Conservation (phyloP, 306 rosid genomes). For the cucumber (Cucumis sativus) region DNA sequence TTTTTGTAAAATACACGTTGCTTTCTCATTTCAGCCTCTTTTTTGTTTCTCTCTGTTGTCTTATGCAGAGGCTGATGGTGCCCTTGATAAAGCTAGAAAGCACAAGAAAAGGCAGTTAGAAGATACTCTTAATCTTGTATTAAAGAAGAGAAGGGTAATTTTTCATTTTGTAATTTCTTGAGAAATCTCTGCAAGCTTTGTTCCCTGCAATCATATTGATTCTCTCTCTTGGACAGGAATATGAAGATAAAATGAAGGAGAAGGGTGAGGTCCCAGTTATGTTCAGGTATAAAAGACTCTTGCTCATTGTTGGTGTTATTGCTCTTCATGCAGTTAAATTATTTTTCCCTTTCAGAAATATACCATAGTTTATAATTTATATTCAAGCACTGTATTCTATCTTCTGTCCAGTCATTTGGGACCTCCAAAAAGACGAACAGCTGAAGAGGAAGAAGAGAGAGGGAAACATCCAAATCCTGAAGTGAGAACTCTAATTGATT, state of each 20-base stretch:
- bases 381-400: slow-evolving; percentile 25
- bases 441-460: slow-evolving; percentile 94
- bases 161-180: not conserved
- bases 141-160: slow-evolving; percentile 85
- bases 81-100: slow-evolving; percentile 96
- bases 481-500: slow-evolving; percentile 23
- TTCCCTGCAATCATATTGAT: slow-evolving; percentile 10
- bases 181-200: not conserved
- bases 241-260: slow-evolving; percentile 77
- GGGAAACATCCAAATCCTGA: slow-evolving; percentile 82
- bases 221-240: slow-evolving; percentile 51
- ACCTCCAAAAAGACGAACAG: slow-evolving; percentile 74
- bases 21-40: not conserved
- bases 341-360: not conserved
- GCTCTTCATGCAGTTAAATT: not conserved
- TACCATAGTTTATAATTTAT: slow-evolving; percentile 11
- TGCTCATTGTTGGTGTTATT: not conserved
- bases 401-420: slow-evolving; percentile 78
- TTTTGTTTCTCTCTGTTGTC: slow-evolving; percentile 7
- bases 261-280: slow-evolving; percentile 95
- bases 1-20: not conserved
- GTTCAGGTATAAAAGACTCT: slow-evolving; percentile 64
- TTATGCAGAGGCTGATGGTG: slow-evolving; percentile 95
- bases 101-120: slow-evolving; percentile 96
- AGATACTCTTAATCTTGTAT: slow-evolving; percentile 82